Evolutionary conservation across 352 stramenopile genomes (phyloP).

Genomic region (Phytophthora crassamura): DNA sequence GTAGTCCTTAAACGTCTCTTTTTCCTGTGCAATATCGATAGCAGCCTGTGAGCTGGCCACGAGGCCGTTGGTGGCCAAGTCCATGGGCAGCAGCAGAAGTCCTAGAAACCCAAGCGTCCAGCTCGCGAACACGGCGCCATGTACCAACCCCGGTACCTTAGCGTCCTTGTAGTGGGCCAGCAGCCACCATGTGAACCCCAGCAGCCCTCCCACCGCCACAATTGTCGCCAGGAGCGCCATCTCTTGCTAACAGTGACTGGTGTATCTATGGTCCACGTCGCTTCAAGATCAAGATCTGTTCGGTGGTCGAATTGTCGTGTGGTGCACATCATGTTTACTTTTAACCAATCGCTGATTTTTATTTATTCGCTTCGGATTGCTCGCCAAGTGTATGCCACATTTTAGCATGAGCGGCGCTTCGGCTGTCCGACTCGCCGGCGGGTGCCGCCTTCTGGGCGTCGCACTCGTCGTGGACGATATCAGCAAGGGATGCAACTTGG

Average conservation of each 20-base stretch:
- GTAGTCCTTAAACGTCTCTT: conserved; percentile 21
- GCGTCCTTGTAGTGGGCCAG: conserved; percentile 64
- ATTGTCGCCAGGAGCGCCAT: conserved; percentile 58
- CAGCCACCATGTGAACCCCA: conserved; percentile 70
- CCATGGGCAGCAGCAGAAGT: conserved; percentile 66
- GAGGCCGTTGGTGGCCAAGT: conserved; percentile 55
- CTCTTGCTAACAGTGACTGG: conserved; percentile 3
- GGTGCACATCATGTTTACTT: background rate
- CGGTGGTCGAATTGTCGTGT: background rate
- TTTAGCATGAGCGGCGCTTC: conserved; percentile 9
- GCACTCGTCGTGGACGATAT: conserved; percentile 91
- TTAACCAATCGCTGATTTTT: conserved; percentile 9
- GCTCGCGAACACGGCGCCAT: conserved; percentile 58
- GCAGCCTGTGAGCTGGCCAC: conserved; percentile 2
- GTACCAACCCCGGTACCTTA: conserved; percentile 42
- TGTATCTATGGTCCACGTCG: conserved; percentile 22
- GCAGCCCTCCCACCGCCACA: conserved; percentile 48
- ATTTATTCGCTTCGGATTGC: too few species aligned
- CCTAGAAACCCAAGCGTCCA: conserved; percentile 71
- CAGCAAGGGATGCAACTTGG: conserved; percentile 87
- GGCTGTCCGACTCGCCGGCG: background rate
- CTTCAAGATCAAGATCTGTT: conserved; percentile 13
- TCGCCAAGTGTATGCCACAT: background rate
- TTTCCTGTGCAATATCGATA: background rate
- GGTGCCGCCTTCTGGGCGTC: conserved; percentile 65